Evolutionary conservation across 2,329 filamentous ascomycete species (phyloP).

Genomic region (Ceratocystis colombiana): DNA sequence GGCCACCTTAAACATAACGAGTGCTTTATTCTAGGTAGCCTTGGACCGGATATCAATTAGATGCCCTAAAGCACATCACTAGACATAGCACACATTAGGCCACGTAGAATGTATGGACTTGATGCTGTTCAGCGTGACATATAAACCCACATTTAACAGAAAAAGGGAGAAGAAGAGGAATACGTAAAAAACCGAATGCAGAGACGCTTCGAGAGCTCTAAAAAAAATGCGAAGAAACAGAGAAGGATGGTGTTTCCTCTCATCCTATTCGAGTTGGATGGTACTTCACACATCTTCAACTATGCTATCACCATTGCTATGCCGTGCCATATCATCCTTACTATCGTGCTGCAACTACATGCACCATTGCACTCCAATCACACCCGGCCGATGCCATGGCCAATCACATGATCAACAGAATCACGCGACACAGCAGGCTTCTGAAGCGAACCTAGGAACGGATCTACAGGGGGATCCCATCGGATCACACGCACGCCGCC

Average conservation of each 20-base stretch:
- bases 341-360: too few species aligned
- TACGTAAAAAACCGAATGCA: not conserved
- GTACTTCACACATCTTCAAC: not conserved
- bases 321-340: not conserved
- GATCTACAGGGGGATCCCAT: constrained; percentile 33
- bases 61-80: too few species aligned
- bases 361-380: not conserved
- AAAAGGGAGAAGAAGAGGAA: constrained; percentile 4
- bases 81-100: too few species aligned
- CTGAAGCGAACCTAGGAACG: constrained; percentile 3
- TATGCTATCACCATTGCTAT: too few species aligned
- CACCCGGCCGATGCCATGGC: constrained; percentile 16
- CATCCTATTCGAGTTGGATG: too few species aligned
- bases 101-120: too few species aligned
- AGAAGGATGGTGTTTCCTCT: not conserved
- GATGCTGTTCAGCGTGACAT: too few species aligned
- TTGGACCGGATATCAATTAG: too few species aligned
- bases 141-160: not conserved
- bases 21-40: too few species aligned
- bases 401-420: constrained; percentile 13
- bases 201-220: not conserved
- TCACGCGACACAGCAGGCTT: constrained; percentile 13
- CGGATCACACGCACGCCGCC: constrained; percentile 38
- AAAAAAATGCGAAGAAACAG: not conserved
- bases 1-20: too few species aligned